Evolutionary conservation across 2,329 filamentous ascomycete species (phyloP), one percentile per base, ranked within the genome.

Genomic region (Penicillium sp.): DNA sequence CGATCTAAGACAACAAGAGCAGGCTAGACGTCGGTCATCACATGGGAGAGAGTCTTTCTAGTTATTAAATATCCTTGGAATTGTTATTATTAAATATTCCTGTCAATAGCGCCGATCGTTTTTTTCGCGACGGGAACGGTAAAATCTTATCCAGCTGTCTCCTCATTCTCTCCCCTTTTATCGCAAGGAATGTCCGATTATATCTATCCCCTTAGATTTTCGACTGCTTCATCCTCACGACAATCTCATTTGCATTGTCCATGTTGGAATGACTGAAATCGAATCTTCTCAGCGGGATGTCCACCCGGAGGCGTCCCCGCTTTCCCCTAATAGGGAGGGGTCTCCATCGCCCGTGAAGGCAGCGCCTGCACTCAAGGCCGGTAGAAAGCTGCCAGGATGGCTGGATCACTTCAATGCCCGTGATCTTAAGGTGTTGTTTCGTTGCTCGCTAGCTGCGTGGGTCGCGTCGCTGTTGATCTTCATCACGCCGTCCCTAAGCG

Each of bases 371-470:
- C 43, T 57, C 17, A 62, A 61, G 19, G 6, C 57, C 29, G 52
- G 48, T 44, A 52, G 57, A 25, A 67, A 66, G 21, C 43, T 72
- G n/a, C 71, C 71, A 1, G 54, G 44, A 23, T 71, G 65, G 60
- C 61, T 73, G 33, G 68, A 80, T 29, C 81, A 82, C 60, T 78
- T 82, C 73, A 82, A 81, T 58, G 59, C 59, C 1, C 73, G 73
- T 45, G 80, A 82, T 49, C 66, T 82, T 50, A 82, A 82, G 58
- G 71, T 75, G 29, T 65, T 81, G 4, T 73, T 81, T 38, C 78
- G 80, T 58, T 82, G 80, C 64, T 77, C 73, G 59, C 66, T 75
- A 1, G 80, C 80, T 1, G 72, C 71, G 21, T 83, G 81, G 80
- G 72, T 78, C 4, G 72, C 75, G 5, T 73, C 73, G 4, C 61